phyloP scores from a whole-genome alignment of 306 rosid species.

The Vigna angularis region DNA sequence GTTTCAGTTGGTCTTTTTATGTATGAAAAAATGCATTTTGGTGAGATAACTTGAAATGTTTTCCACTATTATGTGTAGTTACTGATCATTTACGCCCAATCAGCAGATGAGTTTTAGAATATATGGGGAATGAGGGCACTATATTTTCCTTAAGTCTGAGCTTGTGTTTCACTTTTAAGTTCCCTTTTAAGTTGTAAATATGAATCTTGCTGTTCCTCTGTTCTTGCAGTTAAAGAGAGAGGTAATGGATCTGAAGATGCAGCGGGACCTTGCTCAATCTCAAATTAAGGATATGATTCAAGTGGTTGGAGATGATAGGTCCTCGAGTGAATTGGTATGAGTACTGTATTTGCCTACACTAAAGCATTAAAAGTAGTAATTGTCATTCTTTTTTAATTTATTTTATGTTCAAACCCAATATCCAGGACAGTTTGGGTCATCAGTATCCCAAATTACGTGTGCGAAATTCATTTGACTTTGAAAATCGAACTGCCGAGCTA shows the following conservation, averaged over 20 bases:
- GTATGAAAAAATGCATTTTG: neutral
- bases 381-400: slow-evolving; percentile 30
- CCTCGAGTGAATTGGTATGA: slow-evolving; percentile 58
- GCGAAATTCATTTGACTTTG: slow-evolving; percentile 70
- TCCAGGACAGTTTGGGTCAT: slow-evolving; percentile 60
- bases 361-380: slow-evolving; percentile 30
- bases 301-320: slow-evolving; percentile 67
- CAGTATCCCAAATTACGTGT: slow-evolving; percentile 76
- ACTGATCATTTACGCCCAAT: slow-evolving; percentile 17
- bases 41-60: slow-evolving; percentile 18
- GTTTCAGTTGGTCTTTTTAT: slow-evolving; percentile 8
- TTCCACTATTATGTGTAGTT: neutral
- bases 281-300: slow-evolving; percentile 80
- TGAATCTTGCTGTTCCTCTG: slow-evolving; percentile 16
- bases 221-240: slow-evolving; percentile 76
- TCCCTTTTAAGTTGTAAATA: slow-evolving; percentile 11
- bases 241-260: slow-evolving; percentile 64
- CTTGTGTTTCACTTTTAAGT: neutral
- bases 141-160: slow-evolving; percentile 15
- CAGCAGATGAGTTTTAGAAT: slow-evolving; percentile 24
- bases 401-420: slow-evolving; percentile 42
- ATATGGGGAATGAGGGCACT: slow-evolving; percentile 15
- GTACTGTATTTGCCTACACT: slow-evolving; percentile 39
- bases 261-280: slow-evolving; percentile 84
- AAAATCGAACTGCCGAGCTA: slow-evolving; percentile 42